phyloP scores from a whole-genome alignment of 768 basidiomycete species.

The Polyporus arcularius region DNA sequence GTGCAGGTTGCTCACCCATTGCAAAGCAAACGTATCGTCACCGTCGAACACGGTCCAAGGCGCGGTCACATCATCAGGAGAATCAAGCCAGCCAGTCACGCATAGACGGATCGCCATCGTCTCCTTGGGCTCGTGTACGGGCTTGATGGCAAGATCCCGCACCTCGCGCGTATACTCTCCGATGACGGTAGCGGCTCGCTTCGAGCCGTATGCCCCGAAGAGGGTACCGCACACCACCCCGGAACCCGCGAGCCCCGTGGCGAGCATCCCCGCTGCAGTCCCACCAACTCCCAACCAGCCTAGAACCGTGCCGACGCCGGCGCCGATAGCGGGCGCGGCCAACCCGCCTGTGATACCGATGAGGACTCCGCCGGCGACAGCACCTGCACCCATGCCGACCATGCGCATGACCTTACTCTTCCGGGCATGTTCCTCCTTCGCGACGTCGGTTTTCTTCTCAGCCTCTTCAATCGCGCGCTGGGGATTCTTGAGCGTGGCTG shows the following conservation, averaged over 20 bases:
- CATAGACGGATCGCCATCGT: conserved; percentile 55
- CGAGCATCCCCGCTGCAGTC: conserved; percentile 50
- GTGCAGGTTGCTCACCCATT: conserved; percentile 45
- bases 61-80: conserved; percentile 45
- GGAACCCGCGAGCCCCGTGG: conserved; percentile 55
- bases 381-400: conserved; percentile 52
- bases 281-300: conserved; percentile 57
- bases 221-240: conserved; percentile 58
- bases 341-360: conserved; percentile 61
- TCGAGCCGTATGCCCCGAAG: conserved; percentile 59
- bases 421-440: conserved; percentile 44
- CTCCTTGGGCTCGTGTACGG: conserved; percentile 41
- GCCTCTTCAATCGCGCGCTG: conserved; percentile 45
- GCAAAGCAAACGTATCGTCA: conserved; percentile 57
- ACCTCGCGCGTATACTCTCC: conserved; percentile 53
- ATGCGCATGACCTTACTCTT: conserved; percentile 42
- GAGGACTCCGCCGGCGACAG: conserved; percentile 55
- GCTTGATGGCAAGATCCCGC: conserved; percentile 52
- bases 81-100: conserved; percentile 55
- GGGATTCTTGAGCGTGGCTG: conserved; percentile 51
- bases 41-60: conserved; percentile 53
- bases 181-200: conserved; percentile 48
- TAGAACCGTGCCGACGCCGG: conserved; percentile 48
- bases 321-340: conserved; percentile 60
- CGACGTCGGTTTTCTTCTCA: conserved; percentile 41